phyloP scores from a whole-genome alignment of 495 filamentous ascomycete genomes.

The Penicillium pulvis region DNA sequence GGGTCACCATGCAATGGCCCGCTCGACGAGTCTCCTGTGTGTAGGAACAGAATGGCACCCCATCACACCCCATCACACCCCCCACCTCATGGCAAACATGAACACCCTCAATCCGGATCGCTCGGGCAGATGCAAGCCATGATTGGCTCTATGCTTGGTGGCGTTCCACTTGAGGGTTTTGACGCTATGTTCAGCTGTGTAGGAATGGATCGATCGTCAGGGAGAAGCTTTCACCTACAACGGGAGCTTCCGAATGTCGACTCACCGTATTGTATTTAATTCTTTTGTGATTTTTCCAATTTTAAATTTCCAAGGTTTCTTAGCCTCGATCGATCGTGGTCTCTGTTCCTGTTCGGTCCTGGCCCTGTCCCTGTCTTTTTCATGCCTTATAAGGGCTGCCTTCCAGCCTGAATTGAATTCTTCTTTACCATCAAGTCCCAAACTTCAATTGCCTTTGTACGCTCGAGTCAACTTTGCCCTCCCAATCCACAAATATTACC shows the following conservation, averaged over 20 bases:
- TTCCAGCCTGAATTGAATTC: neutral
- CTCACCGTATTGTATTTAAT: neutral
- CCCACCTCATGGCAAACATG: neutral
- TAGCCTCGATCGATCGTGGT: neutral
- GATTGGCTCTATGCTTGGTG: neutral
- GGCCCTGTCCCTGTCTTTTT: neutral
- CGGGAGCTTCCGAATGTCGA: conserved; percentile 19
- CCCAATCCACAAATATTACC: neutral
- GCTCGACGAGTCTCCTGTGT: neutral
- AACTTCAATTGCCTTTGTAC: neutral
- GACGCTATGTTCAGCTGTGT: neutral
- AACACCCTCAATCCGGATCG: neutral
- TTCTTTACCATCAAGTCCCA: neutral
- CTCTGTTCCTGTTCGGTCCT: neutral
- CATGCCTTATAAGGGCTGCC: conserved; percentile 13
- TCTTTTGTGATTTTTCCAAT: neutral
- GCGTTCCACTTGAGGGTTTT: neutral
- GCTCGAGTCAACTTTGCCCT: no score
- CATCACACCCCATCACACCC: neutral
- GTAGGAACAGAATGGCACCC: neutral
- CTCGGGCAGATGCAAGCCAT: neutral
- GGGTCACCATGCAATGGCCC: neutral
- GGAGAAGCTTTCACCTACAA: conserved; percentile 6
- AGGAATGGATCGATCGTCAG: neutral
- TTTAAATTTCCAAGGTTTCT: neutral